Base-by-base conservation (phyloP, 1,284 basidiomycete genomes). In the Phylloboletellus chloephorus region DNA sequence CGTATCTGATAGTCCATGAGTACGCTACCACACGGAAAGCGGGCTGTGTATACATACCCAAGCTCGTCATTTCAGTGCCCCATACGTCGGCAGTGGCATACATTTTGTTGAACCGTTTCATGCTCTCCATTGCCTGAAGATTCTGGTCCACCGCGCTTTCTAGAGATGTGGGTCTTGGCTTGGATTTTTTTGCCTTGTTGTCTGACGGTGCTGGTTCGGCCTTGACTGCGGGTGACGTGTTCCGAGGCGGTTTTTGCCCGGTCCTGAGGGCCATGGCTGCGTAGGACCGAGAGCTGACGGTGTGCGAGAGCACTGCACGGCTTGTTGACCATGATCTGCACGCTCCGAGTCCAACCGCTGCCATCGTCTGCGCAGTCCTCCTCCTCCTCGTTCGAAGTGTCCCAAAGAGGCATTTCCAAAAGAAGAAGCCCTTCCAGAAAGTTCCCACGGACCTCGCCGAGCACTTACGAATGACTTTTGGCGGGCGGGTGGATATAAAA, bases 51-150 rank as follows among this genome's bases (percentile, higher is more conserved):
- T 13, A 52, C 72, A 40, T 60, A 79, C 77, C 77, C 54, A 78
- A 55, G 6, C 61, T 71, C n/a, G 68, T 53, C n/a, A 75, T 58
- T 33, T 63, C 58, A 25, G 69, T 64, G 1, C 71, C 73, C 74
- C 75, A 79, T 8, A 72, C 57, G 49, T 79, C 77, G 43, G 58
- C 51, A 8, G 50, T 58, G 16, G 61, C 33, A 12, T 60, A 50
- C 42, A 69, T 62, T 28, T 57, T 59, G 24, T 46, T 55, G 47
- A 69, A 67, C 11, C 54, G 54, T 47, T 67, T 58, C 39, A 70
- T 57, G 31, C 57, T 48, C 39, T 75, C 66, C 43, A 77, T 53
- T 47, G 69, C 62, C 45, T 53, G 57, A 33, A 77, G 47, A 25
- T 64, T 58, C 20, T 69, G 64, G 31, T 69, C 66, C 11, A 68